These are phyloP conservation scores for Glycyrrhiza uralensis DNA, from an alignment of 306 rosid genomes.

Conservation along the genomic window DNA sequence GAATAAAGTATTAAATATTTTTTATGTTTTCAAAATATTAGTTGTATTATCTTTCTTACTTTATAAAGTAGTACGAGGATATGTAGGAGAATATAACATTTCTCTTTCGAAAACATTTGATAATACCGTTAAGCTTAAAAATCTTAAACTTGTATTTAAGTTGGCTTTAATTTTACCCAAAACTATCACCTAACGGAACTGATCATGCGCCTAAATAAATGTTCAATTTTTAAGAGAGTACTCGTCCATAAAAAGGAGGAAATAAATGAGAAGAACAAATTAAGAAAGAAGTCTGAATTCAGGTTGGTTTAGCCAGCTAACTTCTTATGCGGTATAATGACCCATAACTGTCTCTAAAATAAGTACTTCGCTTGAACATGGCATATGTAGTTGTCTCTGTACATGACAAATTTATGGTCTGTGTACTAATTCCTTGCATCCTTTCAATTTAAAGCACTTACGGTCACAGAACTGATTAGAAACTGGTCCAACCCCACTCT, in stretches of 20 bases:
- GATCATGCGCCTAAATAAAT: background rate
- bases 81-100: too few species aligned
- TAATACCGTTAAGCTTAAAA: background rate
- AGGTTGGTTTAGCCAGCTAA: conserved; percentile 17
- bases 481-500: conserved; percentile 23
- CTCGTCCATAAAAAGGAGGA: background rate
- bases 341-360: background rate
- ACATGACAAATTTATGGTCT: conserved; percentile 1
- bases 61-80: too few species aligned
- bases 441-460: background rate
- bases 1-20: too few species aligned
- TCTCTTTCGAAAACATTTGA: too few species aligned
- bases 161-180: background rate
- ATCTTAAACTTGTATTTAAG: background rate
- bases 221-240: background rate
- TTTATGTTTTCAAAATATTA: too few species aligned
- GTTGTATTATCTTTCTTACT: too few species aligned
- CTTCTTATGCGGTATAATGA: conserved; percentile 20
- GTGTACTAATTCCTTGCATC: background rate
- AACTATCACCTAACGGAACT: background rate
- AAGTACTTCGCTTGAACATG: conserved; percentile 1
- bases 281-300: background rate
- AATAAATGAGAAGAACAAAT: conserved; percentile 19
- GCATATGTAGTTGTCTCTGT: conserved; percentile 25
- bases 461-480: background rate